These are phyloP conservation scores for Populus hybrid DNA, from an alignment of 441 rosid species.

Conservation along the genomic window DNA sequence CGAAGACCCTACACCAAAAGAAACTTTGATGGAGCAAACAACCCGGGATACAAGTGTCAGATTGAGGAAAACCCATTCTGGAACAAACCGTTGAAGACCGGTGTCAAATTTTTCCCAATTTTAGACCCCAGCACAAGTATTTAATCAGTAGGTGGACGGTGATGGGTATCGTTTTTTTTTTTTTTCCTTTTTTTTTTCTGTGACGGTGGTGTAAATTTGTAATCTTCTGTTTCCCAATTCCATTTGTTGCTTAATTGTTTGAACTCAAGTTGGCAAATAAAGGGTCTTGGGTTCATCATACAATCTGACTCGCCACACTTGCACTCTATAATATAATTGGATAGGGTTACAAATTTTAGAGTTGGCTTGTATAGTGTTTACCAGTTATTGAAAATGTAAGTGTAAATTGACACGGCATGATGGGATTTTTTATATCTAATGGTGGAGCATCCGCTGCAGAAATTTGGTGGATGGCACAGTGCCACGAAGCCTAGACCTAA, in stretches of 20 bases:
- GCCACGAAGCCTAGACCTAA: too few relatives aligned
- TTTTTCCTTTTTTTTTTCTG: not conserved
- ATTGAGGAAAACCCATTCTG: constrained; percentile 52
- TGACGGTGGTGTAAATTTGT: constrained; percentile 40
- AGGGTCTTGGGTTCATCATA: not conserved
- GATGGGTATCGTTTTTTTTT: constrained; percentile 21
- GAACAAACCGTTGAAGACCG: constrained; percentile 27
- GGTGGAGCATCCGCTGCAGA: not conserved
- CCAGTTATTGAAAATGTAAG: not conserved
- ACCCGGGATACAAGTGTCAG: constrained; percentile 42
- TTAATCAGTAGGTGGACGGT: constrained; percentile 26
- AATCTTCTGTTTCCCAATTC: constrained; percentile 20
- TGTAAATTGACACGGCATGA: not conserved
- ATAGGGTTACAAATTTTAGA: not conserved
- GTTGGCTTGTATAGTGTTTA: not conserved
- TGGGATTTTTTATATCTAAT: not conserved
- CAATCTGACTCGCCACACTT: not conserved
- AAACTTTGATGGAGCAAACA: constrained; percentile 54
- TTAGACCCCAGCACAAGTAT: constrained; percentile 17
- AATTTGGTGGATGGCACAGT: not conserved
- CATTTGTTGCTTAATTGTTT: constrained; percentile 47
- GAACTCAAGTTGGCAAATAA: constrained; percentile 20
- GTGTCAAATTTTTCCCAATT: not conserved
- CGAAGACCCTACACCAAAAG: constrained; percentile 44
- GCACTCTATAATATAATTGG: too few relatives aligned